Evolutionary conservation across 1,284 basidiomycete species (phyloP), one percentile per base, ranked within the genome.

Genomic region (Leccinum brunneo-olivaceum): DNA sequence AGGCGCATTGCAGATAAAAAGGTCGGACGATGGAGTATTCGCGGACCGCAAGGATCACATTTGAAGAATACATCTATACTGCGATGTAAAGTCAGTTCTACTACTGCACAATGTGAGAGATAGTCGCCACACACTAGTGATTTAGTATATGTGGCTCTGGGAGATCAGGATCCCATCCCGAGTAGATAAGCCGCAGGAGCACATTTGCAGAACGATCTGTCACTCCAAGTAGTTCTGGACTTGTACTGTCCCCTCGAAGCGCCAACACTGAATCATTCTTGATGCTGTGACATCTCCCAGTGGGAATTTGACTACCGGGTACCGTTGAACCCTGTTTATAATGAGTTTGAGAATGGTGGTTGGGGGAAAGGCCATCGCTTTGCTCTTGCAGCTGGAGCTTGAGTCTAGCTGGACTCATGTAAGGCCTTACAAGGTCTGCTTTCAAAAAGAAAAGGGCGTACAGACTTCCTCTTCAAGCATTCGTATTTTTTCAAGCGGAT

Each of bases 11-110:
- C 81, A 21, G 80, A 70, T 24, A 89, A 63, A 63, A 92, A 89
- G n/a, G 81, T 79, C n/a, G 79, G 77, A 12, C 74, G 72, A 54
- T 90, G 86, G 34, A 91, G 68, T 39, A 90, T 77, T 41, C 83
- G 76, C 15, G 86, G 84, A 44, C 84, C 81, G 55, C 86, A 89
- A 40, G 87, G 85, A 62, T 90, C 87, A 55, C 82, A 84, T 56
- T 79, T 77, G 61, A 90, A 90, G 64, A 87, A 90, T 11, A 84
- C 67, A 28, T 87, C 83, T 55, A 90, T 77, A 50, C 87, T 90
- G 50, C 47, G 43, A 21, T 42, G 21, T 38, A 21, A 25, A 44
- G 45, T 45, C 34, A 45, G 43, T 39, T 15, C 35, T 16, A 29
- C 18, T 38, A 9, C 3, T 14, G 28, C 32, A 28, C 18, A 41